These are phyloP conservation scores for Bocquillonia castaneifolia DNA, from an alignment of 441 rosid genomes.

Conservation along the genomic window DNA sequence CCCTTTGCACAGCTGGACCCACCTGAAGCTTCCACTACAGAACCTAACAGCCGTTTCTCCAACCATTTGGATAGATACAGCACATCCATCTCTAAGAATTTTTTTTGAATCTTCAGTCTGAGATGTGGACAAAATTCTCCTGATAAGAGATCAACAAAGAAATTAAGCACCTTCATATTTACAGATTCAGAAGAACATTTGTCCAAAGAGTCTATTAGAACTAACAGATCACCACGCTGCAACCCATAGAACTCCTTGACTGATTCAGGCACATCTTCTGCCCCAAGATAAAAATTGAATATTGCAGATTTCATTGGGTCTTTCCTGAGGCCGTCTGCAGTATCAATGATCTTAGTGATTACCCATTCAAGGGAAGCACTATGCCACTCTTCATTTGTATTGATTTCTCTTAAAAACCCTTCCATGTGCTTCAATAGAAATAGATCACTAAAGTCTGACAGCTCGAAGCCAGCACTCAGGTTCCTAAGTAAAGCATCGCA, in stretches of 20 bases:
- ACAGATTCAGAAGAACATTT: slow-evolving; percentile 70
- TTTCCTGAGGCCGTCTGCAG: slow-evolving; percentile 73
- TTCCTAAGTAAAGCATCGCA: slow-evolving; percentile 65
- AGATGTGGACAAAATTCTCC: slow-evolving; percentile 59
- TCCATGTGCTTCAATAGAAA: slow-evolving; percentile 86
- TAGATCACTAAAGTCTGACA: slow-evolving; percentile 58
- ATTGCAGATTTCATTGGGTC: slow-evolving; percentile 54
- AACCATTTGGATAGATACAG: slow-evolving; percentile 73
- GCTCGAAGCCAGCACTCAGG: slow-evolving; percentile 48
- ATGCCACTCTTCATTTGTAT: slow-evolving; percentile 49
- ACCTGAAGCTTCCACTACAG: slow-evolving; percentile 46
- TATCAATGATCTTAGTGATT: slow-evolving; percentile 59
- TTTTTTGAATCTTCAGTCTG: slow-evolving; percentile 57
- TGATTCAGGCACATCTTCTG: slow-evolving; percentile 43
- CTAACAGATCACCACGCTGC: slow-evolving; percentile 68
- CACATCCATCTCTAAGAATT: slow-evolving; percentile 72
- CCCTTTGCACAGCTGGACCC: slow-evolving; percentile 54
- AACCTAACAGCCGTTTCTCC: slow-evolving; percentile 90
- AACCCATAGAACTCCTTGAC: slow-evolving; percentile 47
- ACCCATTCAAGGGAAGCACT: slow-evolving; percentile 68
- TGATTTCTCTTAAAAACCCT: slow-evolving; percentile 58
- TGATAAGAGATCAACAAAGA: slow-evolving; percentile 79
- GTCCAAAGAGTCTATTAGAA: slow-evolving; percentile 75
- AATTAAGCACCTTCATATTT: slow-evolving; percentile 81
- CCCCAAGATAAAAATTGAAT: slow-evolving; percentile 73